Base-by-base conservation (phyloP, 2,329 filamentous ascomycete genomes). In the Alternaria rosae region DNA sequence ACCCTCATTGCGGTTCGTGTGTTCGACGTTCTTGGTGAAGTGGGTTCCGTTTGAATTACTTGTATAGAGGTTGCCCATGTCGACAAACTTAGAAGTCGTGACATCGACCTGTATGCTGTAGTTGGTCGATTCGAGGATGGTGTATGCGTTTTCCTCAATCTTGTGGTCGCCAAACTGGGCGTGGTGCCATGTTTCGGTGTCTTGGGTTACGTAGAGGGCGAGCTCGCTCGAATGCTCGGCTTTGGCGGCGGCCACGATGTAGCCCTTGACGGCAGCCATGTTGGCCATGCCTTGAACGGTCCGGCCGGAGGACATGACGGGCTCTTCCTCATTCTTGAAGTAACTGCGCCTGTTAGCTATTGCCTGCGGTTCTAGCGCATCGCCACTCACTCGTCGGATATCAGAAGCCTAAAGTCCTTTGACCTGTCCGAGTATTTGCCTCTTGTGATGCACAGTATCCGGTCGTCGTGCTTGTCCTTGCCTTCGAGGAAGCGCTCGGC, bases 61-160 rank as follows among this genome's bases (percentile, higher is more conserved):
- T 6, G 93, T 97, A 74, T 97, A 94, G 59, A 99, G 85, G 11
- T 91, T 89, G 32, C 95, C 96, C 87, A 97, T 94, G 0, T 91
- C 87, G 38, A 85, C 86, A 12, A 86, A 86, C 59, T 79, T 82
- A 11, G 85, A 85, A 1, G 91, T 92, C 86, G 94, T 90, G 66
- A 98, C 94, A 79, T 98, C 94, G 57, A 99, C 89, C 80, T 98
- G 94, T 70, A 99, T 93, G 82, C 94, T 97, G 83, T 99, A 97
- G 76, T 97, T 94, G 43, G 95, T 98, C 73, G 94, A 95, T 81
- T 98, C 94, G 42, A 99, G 85, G 50, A 99, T 87, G 0, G 95
- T 99, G 79, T 97, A 99, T 3, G 92, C 92, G 71, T 88, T 86
- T 76, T 94, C 88, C 76, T 97, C 91, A 64, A 93, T 86, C 72